Evolutionary conservation across 331 rosid species (phyloP).

Genomic region (Ulmus americana): DNA sequence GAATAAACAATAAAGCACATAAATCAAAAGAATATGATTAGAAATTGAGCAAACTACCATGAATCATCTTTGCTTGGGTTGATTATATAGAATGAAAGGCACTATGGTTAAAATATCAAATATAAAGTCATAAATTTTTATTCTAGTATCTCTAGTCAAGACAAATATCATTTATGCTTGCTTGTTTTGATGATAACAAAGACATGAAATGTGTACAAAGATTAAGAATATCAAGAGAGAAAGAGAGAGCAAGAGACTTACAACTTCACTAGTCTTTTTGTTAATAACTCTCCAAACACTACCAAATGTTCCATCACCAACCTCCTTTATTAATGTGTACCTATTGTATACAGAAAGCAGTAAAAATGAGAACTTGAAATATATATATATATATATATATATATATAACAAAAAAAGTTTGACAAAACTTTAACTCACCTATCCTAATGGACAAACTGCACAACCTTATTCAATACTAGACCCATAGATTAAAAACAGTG

Average conservation of each 20-base stretch:
- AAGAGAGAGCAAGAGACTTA: constrained; percentile 30
- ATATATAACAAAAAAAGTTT: not conserved
- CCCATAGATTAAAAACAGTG: constrained; percentile 33
- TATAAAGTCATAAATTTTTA: too few relatives aligned
- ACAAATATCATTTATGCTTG: too few relatives aligned
- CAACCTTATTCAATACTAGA: constrained; percentile 63
- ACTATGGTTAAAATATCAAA: too few relatives aligned
- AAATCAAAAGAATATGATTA: too few relatives aligned
- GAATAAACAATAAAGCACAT: too few relatives aligned
- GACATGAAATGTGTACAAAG: too few relatives aligned
- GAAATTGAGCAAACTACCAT: too few relatives aligned
- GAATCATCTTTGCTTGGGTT: too few relatives aligned
- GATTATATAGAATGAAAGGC: too few relatives aligned
- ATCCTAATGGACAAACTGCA: constrained; percentile 76
- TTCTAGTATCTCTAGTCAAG: too few relatives aligned
- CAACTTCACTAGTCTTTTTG: constrained; percentile 92
- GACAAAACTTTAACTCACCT: constrained; percentile 45
- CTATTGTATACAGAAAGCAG: constrained; percentile 23
- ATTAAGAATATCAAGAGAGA: too few relatives aligned
- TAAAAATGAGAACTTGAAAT: not conserved
- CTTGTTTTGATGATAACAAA: too few relatives aligned
- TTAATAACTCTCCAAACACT: constrained; percentile 89
- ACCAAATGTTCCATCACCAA: constrained; percentile 97
- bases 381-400: not conserved
- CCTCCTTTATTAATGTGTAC: constrained; percentile 94